These are phyloP conservation scores for Peterozyma toletana DNA, from an alignment of 805 yeast genomes.

Conservation along the genomic window DNA sequence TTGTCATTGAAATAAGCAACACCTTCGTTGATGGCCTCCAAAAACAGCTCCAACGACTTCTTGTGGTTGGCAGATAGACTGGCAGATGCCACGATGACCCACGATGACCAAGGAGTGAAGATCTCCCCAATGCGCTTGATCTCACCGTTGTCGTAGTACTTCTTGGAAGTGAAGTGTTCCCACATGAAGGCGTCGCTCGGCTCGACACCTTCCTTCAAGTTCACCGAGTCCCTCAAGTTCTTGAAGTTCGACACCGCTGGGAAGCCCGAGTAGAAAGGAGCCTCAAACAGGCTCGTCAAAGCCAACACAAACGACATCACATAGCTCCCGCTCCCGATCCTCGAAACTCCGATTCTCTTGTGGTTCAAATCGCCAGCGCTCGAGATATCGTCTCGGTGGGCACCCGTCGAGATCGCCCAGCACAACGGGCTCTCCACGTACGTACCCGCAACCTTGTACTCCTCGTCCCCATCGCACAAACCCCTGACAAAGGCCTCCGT, in stretches of 20 bases:
- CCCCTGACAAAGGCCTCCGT: conserved; percentile 91
- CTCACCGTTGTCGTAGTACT: conserved; percentile 73
- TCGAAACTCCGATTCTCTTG: conserved; percentile 65
- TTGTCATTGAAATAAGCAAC: conserved; percentile 55
- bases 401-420: conserved; percentile 87
- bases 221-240: conserved; percentile 76
- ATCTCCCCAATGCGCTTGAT: conserved; percentile 81
- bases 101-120: conserved; percentile 95
- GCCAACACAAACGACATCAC: conserved; percentile 87
- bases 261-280: conserved; percentile 44
- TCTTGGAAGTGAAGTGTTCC: conserved; percentile 88
- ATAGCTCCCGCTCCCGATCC: conserved; percentile 89
- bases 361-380: conserved; percentile 48
- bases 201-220: conserved; percentile 35
- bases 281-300: conserved; percentile 44
- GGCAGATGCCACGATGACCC: conserved; percentile 64
- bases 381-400: conserved; percentile 46
- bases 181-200: conserved; percentile 86
- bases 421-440: conserved; percentile 82
- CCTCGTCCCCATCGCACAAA: conserved; percentile 55
- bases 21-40: conserved; percentile 57
- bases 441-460: conserved; percentile 67
- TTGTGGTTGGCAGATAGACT: conserved; percentile 22
- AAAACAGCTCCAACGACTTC: conserved; percentile 29
- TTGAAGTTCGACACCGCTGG: conserved; percentile 60